Percentiles rank a stretch among this genome's conserved stretches.
phyloP scores from a whole-genome alignment of 1,284 basidiomycete genomes.

The Trichosporon ovoides region DNA sequence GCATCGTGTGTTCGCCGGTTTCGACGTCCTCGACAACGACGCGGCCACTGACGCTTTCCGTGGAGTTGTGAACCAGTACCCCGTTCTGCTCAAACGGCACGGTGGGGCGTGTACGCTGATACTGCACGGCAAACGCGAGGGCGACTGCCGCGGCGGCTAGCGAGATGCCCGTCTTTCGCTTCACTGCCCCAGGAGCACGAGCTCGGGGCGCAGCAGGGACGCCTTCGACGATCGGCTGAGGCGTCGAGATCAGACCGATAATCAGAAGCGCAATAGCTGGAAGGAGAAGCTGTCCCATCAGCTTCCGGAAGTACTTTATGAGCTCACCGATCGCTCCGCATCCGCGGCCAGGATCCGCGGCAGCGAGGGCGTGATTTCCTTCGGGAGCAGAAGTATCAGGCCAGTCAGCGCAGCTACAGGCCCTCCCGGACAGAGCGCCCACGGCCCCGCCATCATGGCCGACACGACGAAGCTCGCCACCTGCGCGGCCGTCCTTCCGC shows the following conservation, averaged over 20 bases:
- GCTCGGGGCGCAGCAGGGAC: too few relatives aligned
- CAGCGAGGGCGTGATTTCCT: background rate
- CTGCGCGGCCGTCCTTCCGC: background rate
- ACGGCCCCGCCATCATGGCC: background rate
- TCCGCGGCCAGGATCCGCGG: background rate
- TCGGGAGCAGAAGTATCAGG: background rate
- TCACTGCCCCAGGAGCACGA: too few relatives aligned
- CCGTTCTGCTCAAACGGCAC: background rate
- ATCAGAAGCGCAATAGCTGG: background rate
- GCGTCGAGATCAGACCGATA: background rate
- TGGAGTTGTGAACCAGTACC: slow-evolving; percentile 22
- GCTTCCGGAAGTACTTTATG: background rate
- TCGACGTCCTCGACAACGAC: slow-evolving; percentile 69
- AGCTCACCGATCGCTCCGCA: background rate
- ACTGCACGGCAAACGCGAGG: background rate
- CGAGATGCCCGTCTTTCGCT: background rate
- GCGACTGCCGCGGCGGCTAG: background rate
- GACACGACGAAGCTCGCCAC: background rate
- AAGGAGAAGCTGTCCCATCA: background rate
- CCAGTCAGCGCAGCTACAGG: background rate
- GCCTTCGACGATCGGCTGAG: background rate
- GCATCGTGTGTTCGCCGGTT: slow-evolving; percentile 57
- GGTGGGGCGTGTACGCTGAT: background rate
- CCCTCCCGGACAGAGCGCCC: background rate
- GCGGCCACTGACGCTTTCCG: slow-evolving; percentile 64